phyloP scores from a whole-genome alignment of 805 yeast species.

The Teunomyces aglyptinius region DNA sequence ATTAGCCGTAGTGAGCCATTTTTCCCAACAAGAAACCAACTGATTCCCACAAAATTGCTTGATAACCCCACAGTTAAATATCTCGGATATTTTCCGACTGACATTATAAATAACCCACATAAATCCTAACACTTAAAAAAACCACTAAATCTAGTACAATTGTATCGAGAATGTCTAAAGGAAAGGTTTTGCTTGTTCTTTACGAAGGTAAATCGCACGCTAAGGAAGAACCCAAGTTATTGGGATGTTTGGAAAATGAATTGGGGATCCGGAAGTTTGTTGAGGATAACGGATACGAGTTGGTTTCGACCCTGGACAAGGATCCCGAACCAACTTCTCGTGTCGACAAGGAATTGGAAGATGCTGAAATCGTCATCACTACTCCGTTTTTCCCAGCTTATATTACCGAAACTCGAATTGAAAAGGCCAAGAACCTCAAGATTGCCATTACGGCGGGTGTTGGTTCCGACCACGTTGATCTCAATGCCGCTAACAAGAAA shows the following conservation, averaged over 20 bases:
- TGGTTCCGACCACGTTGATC: constrained; percentile 79
- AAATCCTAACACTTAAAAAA: no score
- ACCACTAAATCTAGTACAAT: not conserved
- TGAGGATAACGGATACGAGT: constrained; percentile 63
- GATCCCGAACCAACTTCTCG: constrained; percentile 56
- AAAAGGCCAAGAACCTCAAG: constrained; percentile 68
- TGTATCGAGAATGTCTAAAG: constrained; percentile 11
- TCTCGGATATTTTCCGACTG: not conserved
- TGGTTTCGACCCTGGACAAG: constrained; percentile 65
- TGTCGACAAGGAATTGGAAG: constrained; percentile 64
- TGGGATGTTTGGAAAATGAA: constrained; percentile 74
- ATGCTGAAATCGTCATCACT: constrained; percentile 74
- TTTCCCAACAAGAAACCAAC: not conserved
- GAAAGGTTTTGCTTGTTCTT: constrained; percentile 52
- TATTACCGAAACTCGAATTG: constrained; percentile 63
- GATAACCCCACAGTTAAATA: constrained; percentile 2
- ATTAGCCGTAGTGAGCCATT: not conserved
- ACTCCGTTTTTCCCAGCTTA: constrained; percentile 86
- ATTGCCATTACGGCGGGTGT: constrained; percentile 78
- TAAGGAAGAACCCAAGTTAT: constrained; percentile 53
- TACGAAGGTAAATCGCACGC: constrained; percentile 62
- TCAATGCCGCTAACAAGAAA: constrained; percentile 62
- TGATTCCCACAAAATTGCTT: no score
- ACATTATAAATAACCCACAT: not conserved
- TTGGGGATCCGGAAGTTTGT: constrained; percentile 67